Evolutionary conservation across 345 rosid species (phyloP).

Genomic region (Rubroshorea leprosula): DNA sequence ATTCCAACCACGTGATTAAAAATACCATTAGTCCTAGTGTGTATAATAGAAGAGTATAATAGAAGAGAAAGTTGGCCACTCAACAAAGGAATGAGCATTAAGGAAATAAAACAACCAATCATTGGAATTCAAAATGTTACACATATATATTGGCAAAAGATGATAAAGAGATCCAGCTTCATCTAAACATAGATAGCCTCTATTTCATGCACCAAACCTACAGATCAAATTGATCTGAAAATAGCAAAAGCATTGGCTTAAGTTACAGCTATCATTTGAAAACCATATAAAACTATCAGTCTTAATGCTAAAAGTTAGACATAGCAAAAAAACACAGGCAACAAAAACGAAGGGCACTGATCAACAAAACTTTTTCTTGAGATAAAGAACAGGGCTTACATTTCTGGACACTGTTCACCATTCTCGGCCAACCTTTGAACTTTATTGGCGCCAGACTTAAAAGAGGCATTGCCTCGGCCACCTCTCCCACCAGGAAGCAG

Average conservation of each 20-base stretch:
- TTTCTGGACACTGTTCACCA: slow-evolving; percentile 93
- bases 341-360: too few relatives aligned
- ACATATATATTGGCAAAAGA: background rate
- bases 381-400: slow-evolving; percentile 44
- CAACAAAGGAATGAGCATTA: too few relatives aligned
- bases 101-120: too few relatives aligned
- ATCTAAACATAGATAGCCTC: background rate
- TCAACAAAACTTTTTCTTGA: background rate
- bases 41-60: too few relatives aligned
- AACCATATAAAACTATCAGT: background rate
- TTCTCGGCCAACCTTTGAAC: slow-evolving; percentile 91
- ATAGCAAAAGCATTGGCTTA: background rate
- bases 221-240: background rate
- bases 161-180: background rate
- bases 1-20: slow-evolving; percentile 80
- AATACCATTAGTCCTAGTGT: slow-evolving; percentile 21
- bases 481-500: slow-evolving; percentile 91
- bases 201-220: background rate
- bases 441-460: slow-evolving; percentile 72
- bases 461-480: slow-evolving; percentile 91
- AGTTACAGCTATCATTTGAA: background rate
- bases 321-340: background rate
- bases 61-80: background rate
- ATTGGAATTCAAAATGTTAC: too few relatives aligned
- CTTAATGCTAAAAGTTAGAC: background rate